These are phyloP conservation scores for Scytalidium lignicola DNA, from an alignment of 2,329 filamentous ascomycete species.

Conservation along the genomic window DNA sequence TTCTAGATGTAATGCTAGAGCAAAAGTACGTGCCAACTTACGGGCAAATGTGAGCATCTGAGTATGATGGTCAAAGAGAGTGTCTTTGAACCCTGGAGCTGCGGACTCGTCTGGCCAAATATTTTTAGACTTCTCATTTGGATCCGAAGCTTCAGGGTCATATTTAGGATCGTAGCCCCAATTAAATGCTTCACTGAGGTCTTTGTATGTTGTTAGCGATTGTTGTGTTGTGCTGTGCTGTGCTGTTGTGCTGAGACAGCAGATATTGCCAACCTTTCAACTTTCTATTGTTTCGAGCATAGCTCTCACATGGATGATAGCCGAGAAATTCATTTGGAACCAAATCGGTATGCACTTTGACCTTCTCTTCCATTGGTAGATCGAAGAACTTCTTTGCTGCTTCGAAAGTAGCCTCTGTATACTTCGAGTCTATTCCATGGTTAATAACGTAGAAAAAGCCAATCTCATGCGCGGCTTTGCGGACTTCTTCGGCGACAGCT, in stretches of 20 bases:
- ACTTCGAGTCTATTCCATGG: conserved; percentile 23
- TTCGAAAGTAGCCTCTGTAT: neutral
- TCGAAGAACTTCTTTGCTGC: neutral
- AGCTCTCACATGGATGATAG: conserved; percentile 1
- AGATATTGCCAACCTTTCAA: conserved; percentile 25
- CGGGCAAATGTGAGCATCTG: conserved; percentile 34
- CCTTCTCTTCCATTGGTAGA: conserved; percentile 26
- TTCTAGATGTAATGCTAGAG: conserved; percentile 34
- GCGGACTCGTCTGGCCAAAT: conserved; percentile 7
- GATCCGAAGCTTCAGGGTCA: conserved; percentile 12
- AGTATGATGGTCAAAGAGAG: conserved; percentile 31
- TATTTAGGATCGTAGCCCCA: conserved; percentile 19
- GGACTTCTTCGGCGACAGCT: conserved; percentile 29
- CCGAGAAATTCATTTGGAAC: conserved; percentile 2
- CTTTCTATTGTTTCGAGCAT: conserved; percentile 15
- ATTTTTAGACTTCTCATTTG: too few species aligned
- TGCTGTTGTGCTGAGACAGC: too few species aligned
- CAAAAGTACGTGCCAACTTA: conserved; percentile 29
- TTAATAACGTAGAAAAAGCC: conserved; percentile 39
- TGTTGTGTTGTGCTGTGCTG: too few species aligned
- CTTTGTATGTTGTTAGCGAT: conserved; percentile 18
- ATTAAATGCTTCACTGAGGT: conserved; percentile 36
- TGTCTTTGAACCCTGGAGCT: conserved; percentile 30
- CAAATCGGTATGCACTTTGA: conserved; percentile 21
- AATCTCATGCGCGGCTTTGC: conserved; percentile 31